Evolutionary conservation across 352 stramenopile genomes (phyloP).

Genomic region (Pythium insidiosum): DNA sequence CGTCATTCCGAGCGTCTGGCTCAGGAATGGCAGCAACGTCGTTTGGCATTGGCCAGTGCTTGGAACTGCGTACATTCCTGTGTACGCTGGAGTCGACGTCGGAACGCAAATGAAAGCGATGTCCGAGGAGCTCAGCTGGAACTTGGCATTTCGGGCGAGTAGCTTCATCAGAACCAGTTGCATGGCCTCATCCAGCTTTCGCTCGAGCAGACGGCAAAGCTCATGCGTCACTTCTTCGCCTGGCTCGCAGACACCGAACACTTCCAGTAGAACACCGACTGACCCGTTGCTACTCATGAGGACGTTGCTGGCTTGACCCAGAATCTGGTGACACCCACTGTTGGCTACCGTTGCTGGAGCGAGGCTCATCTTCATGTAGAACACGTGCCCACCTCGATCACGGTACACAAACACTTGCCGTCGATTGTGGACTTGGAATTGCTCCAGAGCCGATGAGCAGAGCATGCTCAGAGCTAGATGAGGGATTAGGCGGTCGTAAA

Average conservation of each 20-base stretch:
- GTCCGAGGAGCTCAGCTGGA: slow-evolving; percentile 68
- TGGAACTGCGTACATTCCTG: slow-evolving; percentile 34
- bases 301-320: slow-evolving; percentile 16
- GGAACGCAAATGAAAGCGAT: slow-evolving; percentile 72
- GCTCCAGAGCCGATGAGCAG: slow-evolving; percentile 77
- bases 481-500: slow-evolving; percentile 72
- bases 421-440: slow-evolving; percentile 87
- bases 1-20: slow-evolving; percentile 19
- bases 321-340: slow-evolving; percentile 9
- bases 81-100: slow-evolving; percentile 22
- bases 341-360: slow-evolving; percentile 1
- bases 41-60: slow-evolving; percentile 1
- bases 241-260: slow-evolving; percentile 75
- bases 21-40: slow-evolving; percentile 17
- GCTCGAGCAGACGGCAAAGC: slow-evolving; percentile 66
- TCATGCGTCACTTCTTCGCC: slow-evolving; percentile 83
- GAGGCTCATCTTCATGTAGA: slow-evolving; percentile 83
- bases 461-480: slow-evolving; percentile 78
- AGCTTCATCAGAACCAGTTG: slow-evolving; percentile 86
- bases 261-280: slow-evolving; percentile 63
- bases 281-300: not conserved
- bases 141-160: slow-evolving; percentile 75
- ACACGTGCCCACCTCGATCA: slow-evolving; percentile 77
- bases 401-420: slow-evolving; percentile 84
- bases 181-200: slow-evolving; percentile 83